These are phyloP conservation scores for Barnettozyma salicaria DNA, from an alignment of 805 yeast genomes.

Conservation along the genomic window DNA sequence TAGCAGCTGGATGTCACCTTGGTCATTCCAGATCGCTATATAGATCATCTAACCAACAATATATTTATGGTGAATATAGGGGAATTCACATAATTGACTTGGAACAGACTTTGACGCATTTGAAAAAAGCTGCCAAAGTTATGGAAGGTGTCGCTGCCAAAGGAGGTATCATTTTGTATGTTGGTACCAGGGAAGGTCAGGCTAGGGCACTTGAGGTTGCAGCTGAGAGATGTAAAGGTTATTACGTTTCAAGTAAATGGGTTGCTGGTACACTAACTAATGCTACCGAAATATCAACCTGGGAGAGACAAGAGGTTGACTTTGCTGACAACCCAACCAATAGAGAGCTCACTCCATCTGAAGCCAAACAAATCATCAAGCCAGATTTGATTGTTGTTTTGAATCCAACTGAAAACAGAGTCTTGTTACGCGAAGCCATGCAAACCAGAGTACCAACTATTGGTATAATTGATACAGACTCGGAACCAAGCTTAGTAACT, in stretches of 20 bases:
- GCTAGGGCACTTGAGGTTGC: slow-evolving; percentile 70
- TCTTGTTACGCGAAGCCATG: slow-evolving; percentile 75
- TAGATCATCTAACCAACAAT: slow-evolving; percentile 81
- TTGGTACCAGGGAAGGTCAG: slow-evolving; percentile 81
- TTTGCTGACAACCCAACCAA: slow-evolving; percentile 63
- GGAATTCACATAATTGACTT: slow-evolving; percentile 90
- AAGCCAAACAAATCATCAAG: slow-evolving; percentile 52
- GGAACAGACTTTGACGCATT: slow-evolving; percentile 69
- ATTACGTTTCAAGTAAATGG: slow-evolving; percentile 82
- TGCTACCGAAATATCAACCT: slow-evolving; percentile 56
- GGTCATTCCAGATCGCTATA: slow-evolving; percentile 83
- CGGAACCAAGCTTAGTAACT: slow-evolving; percentile 83
- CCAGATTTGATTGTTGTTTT: slow-evolving; percentile 86
- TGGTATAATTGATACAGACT: slow-evolving; percentile 90
- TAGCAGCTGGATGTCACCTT: slow-evolving; percentile 92
- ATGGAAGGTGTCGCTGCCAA: slow-evolving; percentile 72
- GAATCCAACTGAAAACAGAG: slow-evolving; percentile 83
- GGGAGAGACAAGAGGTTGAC: slow-evolving; percentile 72
- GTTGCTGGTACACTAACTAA: slow-evolving; percentile 93
- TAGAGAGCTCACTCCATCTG: slow-evolving; percentile 46
- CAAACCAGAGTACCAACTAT: slow-evolving; percentile 83
- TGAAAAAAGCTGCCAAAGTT: slow-evolving; percentile 82
- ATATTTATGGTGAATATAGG: slow-evolving; percentile 78
- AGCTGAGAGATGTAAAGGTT: slow-evolving; percentile 71
- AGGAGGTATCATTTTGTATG: slow-evolving; percentile 80